A percentile compares a stretch with the other conserved stretches of the same genome.
Evolutionary conservation across 192 early-diverging fungal species (phyloP).

Genomic region (Coemansia sp.): DNA sequence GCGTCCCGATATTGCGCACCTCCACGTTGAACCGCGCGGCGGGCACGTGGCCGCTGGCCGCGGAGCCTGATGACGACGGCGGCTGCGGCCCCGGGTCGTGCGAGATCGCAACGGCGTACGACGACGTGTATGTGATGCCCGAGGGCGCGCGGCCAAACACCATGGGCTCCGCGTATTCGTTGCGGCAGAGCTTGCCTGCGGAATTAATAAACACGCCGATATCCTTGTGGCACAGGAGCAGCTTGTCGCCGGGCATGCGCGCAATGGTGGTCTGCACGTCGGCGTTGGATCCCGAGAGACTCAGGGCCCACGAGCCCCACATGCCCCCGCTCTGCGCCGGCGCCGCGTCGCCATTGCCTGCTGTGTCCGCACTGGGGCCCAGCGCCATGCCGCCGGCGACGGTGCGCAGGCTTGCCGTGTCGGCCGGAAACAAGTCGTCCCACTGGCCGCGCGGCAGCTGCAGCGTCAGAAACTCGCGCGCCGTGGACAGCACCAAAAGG

Average conservation of each 20-base stretch:
- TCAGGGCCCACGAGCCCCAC: conserved; percentile 52
- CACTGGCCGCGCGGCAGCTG: conserved; percentile 49
- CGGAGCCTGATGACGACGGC: neutral
- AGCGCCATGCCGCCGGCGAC: conserved; percentile 23
- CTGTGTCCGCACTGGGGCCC: neutral
- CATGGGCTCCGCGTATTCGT: conserved; percentile 43
- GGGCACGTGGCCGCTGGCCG: neutral
- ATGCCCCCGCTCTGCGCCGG: conserved; percentile 15
- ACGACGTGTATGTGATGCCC: conserved; percentile 48
- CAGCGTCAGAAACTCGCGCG: conserved; percentile 49
- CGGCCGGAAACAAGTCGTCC: conserved; percentile 52
- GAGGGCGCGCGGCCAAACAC: conserved; percentile 33
- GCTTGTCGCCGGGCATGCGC: conserved; percentile 50
- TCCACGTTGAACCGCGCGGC: conserved; percentile 60
- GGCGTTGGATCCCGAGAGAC: conserved; percentile 27
- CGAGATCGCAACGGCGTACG: conserved; percentile 41
- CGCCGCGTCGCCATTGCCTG: conserved; percentile 1
- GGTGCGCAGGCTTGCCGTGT: conserved; percentile 45
- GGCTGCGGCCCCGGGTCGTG: conserved; percentile 3
- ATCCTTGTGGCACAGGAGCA: conserved; percentile 49
- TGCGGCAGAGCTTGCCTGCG: conserved; percentile 48
- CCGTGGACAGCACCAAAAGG: conserved; percentile 54
- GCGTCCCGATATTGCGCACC: conserved; percentile 82
- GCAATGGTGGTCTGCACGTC: conserved; percentile 41
- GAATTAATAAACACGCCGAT: conserved; percentile 50